Conservation (phyloP, 148 eudicot genomes). For the Polygonum aviculare region DNA sequence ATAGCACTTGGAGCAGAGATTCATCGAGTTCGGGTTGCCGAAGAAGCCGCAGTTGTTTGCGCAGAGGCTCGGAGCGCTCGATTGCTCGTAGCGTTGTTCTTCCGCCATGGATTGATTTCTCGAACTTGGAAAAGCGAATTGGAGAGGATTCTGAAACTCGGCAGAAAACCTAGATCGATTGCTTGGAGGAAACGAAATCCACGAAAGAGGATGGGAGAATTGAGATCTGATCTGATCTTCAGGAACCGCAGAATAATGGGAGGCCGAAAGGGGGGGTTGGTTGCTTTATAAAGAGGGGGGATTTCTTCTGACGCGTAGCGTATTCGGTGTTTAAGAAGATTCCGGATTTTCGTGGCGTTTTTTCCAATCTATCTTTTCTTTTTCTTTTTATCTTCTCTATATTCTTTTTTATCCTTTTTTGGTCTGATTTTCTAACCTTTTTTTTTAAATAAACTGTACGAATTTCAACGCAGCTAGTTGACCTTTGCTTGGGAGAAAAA, state of each 20-base stretch:
- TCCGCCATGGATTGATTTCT: slow-evolving; percentile 1
- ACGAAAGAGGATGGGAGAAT: neutral
- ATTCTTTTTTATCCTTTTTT: no score
- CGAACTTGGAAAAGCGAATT: neutral
- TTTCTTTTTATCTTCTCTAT: no score
- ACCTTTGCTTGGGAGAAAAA: no score
- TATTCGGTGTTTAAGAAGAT: no score
- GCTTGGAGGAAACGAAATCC: neutral
- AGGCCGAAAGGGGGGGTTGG: no score
- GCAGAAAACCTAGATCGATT: neutral
- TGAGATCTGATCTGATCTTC: neutral
- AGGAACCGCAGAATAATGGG: neutral
- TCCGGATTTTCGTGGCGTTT: no score
- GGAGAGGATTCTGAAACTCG: neutral
- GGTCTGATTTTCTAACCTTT: no score
- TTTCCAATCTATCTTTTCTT: no score
- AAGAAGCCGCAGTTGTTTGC: slow-evolving; percentile 44
- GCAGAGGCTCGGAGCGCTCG: slow-evolving; percentile 19
- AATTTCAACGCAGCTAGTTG: no score
- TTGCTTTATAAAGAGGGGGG: no score
- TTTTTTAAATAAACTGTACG: no score
- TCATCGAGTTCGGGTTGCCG: slow-evolving; percentile 25
- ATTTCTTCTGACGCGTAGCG: no score
- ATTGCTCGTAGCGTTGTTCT: slow-evolving; percentile 10
- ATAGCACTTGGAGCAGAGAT: slow-evolving; percentile 41